Evolutionary conservation across 2,329 filamentous ascomycete species (phyloP).

Genomic region (Gremmenia infestans): DNA sequence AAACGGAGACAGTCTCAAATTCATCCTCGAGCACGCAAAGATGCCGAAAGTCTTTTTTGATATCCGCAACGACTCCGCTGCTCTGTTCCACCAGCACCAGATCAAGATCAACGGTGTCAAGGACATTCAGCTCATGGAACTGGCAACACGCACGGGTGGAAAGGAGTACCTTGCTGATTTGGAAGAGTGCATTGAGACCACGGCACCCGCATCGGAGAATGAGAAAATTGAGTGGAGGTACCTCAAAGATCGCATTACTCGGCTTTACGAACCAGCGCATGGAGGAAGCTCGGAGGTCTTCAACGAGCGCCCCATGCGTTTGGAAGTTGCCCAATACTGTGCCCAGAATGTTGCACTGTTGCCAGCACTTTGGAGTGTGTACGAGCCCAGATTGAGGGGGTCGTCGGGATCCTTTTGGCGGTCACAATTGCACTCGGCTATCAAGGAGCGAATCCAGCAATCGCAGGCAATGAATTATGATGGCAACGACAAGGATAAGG

Average conservation of each 20-base stretch:
- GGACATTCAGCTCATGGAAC: slow-evolving; percentile 15
- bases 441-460: too few species aligned
- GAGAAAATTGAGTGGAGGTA: slow-evolving; percentile 5
- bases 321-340: slow-evolving; percentile 41
- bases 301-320: slow-evolving; percentile 38
- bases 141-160: slow-evolving; percentile 3
- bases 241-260: too few species aligned
- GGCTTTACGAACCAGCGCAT: slow-evolving; percentile 21
- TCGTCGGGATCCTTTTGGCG: too few species aligned
- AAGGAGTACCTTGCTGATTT: slow-evolving; percentile 33
- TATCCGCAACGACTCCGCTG: slow-evolving; percentile 53
- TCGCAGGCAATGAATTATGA: too few species aligned
- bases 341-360: slow-evolving; percentile 40
- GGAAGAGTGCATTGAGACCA: slow-evolving; percentile 33
- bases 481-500: too few species aligned
- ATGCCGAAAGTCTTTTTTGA: slow-evolving; percentile 43
- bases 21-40: slow-evolving; percentile 25
- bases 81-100: slow-evolving; percentile 37
- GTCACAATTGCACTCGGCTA: too few species aligned
- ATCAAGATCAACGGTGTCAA: slow-evolving; percentile 1
- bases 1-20: slow-evolving; percentile 24
- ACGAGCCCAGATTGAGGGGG: too few species aligned
- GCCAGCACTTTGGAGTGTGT: slow-evolving; percentile 32
- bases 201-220: neutral
- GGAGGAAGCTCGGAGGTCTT: slow-evolving; percentile 45